Evolutionary conservation across 2,329 filamentous ascomycete genomes (phyloP).

Genomic region (Trichoderma hamatum): DNA sequence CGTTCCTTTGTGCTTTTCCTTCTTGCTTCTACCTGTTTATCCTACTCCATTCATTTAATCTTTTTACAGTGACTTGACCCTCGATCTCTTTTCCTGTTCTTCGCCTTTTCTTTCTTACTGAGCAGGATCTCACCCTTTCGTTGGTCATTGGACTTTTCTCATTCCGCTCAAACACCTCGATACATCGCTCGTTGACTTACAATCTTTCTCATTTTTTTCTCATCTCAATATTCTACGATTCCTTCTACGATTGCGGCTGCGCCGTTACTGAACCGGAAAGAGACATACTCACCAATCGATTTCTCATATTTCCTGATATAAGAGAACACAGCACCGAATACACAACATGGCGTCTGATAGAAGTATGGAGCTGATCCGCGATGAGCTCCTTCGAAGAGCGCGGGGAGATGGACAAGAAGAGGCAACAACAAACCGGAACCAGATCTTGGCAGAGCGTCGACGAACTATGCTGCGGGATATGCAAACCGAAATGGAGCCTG

Average conservation of each 20-base stretch:
- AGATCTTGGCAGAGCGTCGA: conserved; percentile 27
- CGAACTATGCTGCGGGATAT: conserved; percentile 12
- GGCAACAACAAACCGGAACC: conserved; percentile 25
- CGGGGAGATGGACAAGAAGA: conserved; percentile 35
- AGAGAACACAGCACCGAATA: not conserved
- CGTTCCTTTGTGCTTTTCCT: conserved; percentile 9
- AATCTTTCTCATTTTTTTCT: not conserved
- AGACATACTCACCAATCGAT: conserved; percentile 1
- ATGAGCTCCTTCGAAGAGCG: conserved; percentile 40
- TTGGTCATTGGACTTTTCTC: not conserved
- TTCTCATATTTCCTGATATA: not conserved
- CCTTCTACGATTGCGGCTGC: conserved; percentile 10
- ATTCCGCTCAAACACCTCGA: not conserved
- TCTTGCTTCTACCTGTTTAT: not conserved
- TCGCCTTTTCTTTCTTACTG: not conserved
- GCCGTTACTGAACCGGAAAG: conserved; percentile 2
- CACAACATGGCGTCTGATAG: conserved; percentile 15
- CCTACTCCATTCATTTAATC: conserved; percentile 14
- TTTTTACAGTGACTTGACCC: not conserved
- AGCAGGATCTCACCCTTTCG: conserved; percentile 10
- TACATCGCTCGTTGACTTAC: not conserved
- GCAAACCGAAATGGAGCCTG: not conserved
- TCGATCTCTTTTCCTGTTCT: not conserved
- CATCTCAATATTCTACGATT: not conserved
- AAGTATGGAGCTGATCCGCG: conserved; percentile 40